Evolutionary conservation across 2,329 filamentous ascomycete species (phyloP).

Genomic region (Bretziella fagacearum): DNA sequence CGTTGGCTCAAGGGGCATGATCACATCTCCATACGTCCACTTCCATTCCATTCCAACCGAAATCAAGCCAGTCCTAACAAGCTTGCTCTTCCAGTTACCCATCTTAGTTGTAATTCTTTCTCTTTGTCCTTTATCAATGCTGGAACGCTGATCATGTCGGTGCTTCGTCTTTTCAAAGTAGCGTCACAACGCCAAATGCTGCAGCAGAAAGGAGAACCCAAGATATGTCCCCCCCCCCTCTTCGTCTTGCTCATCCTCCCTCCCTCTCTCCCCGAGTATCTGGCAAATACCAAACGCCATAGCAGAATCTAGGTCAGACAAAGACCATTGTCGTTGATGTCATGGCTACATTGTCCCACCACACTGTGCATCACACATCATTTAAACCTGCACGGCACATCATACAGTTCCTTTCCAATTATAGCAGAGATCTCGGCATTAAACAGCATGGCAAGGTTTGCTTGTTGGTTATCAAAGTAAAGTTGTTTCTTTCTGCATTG

Average conservation of each 20-base stretch:
- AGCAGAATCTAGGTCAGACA: too few species aligned
- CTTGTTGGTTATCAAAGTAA: not conserved
- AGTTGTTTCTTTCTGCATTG: constrained; percentile 2
- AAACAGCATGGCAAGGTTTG: not conserved
- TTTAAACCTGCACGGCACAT: not conserved
- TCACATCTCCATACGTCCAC: not conserved
- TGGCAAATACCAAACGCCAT: too few species aligned
- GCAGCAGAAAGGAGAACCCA: not conserved
- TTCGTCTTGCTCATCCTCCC: too few species aligned
- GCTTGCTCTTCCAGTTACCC: too few species aligned
- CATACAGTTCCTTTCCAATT: not conserved
- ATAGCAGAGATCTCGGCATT: not conserved
- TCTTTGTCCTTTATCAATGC: not conserved
- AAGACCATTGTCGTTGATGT: not conserved
- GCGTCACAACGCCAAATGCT: not conserved
- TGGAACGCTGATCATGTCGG: not conserved
- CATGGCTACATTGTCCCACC: not conserved
- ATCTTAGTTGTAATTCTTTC: not conserved
- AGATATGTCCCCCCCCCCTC: not conserved
- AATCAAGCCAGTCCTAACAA: too few species aligned
- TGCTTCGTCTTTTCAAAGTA: not conserved
- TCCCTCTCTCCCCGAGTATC: too few species aligned
- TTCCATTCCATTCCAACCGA: not conserved
- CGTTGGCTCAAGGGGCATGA: not conserved
- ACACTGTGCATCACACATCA: not conserved